Percentiles rank a stretch among this genome's conserved stretches.
phyloP scores from a whole-genome alignment of 306 rosid species.

The Cyclanthera cordifolia region DNA sequence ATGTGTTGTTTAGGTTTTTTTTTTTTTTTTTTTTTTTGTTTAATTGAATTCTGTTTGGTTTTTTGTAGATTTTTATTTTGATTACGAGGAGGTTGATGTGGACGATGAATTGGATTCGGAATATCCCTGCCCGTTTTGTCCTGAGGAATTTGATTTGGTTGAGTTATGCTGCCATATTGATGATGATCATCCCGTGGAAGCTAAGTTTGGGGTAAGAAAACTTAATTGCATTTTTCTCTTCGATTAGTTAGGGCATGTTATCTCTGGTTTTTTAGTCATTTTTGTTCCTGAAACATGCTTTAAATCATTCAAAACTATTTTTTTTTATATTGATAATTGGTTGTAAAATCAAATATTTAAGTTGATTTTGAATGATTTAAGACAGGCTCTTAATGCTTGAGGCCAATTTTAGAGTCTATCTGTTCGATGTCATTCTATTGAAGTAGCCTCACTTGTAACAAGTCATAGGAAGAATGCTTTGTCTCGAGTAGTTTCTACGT shows the following conservation, averaged over 20 bases:
- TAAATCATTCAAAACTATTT: too few species aligned
- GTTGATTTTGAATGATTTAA: too few species aligned
- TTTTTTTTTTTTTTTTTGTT: neutral
- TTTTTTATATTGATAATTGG: too few species aligned
- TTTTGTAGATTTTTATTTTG: conserved; percentile 40
- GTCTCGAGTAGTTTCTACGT: too few species aligned
- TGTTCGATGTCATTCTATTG: neutral
- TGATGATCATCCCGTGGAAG: conserved; percentile 43
- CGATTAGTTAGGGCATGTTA: neutral
- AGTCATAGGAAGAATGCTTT: too few species aligned
- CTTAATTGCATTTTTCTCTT: neutral
- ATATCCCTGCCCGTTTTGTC: conserved; percentile 57
- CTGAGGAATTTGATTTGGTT: conserved; percentile 51
- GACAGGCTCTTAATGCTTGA: too few species aligned
- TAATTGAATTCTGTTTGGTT: conserved; percentile 4
- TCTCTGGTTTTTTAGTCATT: too few species aligned
- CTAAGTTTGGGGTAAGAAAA: conserved; percentile 42
- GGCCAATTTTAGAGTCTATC: neutral
- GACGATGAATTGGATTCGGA: conserved; percentile 39
- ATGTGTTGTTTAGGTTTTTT: neutral
- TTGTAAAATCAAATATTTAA: too few species aligned
- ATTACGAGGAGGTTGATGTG: conserved; percentile 46
- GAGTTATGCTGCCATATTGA: conserved; percentile 56
- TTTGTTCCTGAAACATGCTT: too few species aligned
- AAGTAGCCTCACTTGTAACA: neutral